Evolutionary conservation across 2,329 filamentous ascomycete genomes (phyloP), one percentile per base, ranked within the genome.

Genomic region (Neurospora sp.): DNA sequence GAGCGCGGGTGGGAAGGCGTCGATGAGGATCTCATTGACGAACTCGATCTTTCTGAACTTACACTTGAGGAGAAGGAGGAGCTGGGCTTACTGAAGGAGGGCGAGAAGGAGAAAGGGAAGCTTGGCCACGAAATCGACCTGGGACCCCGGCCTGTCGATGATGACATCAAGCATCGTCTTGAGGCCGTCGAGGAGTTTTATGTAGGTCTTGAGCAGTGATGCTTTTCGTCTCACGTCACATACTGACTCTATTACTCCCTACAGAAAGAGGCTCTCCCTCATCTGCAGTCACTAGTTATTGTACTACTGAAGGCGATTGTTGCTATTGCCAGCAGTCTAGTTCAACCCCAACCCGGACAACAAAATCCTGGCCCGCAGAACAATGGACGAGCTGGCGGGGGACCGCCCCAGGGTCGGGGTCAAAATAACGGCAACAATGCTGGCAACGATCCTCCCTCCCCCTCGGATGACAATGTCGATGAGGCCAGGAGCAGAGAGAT

Each of bases 281-380:
- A 97, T 78, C 82, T 99, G 17, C 96, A 98, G 78, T 98, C 95
- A 1, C 83, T 98, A 15, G 91, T 97, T 4, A 97, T 98, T 75
- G 94, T 98, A 4, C 85, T 98, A 46, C 86, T 98, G 74, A 97
- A 96, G 78, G 91, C 93, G 15, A 90, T 98, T 58, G 82, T 98
- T 71, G 87, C 90, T 43, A 96, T 96, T 77, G 93, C 97, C 66
- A 96, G 93, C 38, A 90, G 93, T n/a, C 86, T 96, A 70, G 90
- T 95, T 68, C 83, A 89, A 13, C 88, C 90, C 75, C 81, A 73
- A 8, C 74, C 89, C 73, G 70, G 78, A 66, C 83, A 83, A 72
- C 81, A 80, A 39, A 81, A 82, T 23, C 81, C 82, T 70, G 75
- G 77, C 8, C 71, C 13, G 80, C 39, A 78, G 75, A 74, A 78